phyloP scores from a whole-genome alignment of 1,284 basidiomycete species.

The Tilletia indica region DNA sequence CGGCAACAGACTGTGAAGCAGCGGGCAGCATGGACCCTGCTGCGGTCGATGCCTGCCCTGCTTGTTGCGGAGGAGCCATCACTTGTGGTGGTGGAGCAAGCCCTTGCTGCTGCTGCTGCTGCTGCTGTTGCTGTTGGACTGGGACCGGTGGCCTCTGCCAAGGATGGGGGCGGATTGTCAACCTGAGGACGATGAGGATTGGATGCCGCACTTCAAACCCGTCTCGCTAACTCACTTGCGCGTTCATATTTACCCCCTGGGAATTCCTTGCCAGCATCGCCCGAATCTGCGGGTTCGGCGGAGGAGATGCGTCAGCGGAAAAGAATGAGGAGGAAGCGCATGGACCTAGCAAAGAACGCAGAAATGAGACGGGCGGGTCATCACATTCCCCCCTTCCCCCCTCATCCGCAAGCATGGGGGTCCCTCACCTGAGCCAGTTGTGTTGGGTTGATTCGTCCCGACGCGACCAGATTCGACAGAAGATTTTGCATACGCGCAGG shows the following conservation, averaged over 20 bases:
- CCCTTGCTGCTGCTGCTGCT: background rate
- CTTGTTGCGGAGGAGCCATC: background rate
- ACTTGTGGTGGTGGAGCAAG: background rate
- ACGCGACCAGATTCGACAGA: background rate
- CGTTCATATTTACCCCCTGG: background rate
- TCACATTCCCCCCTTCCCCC: too few relatives aligned
- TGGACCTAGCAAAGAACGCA: background rate
- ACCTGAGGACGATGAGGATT: background rate
- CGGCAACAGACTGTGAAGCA: background rate
- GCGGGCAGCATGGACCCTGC: background rate
- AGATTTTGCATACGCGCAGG: conserved; percentile 12
- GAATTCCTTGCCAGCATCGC: conserved; percentile 8
- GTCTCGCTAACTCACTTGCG: background rate
- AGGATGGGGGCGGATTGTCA: background rate
- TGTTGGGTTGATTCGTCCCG: conserved; percentile 17
- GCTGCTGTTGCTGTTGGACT: background rate
- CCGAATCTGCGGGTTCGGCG: background rate
- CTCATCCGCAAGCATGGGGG: background rate
- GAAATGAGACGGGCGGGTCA: background rate
- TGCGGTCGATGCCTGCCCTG: background rate
- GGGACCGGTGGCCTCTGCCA: background rate
- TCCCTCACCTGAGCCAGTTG: conserved; percentile 19
- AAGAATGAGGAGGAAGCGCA: background rate
- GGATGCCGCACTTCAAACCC: background rate
- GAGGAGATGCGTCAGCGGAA: background rate